Evolutionary conservation across 208 protist species (phyloP), one percentile per base, ranked within the genome.

Genomic region (Balamuthia mandrillaris): DNA sequence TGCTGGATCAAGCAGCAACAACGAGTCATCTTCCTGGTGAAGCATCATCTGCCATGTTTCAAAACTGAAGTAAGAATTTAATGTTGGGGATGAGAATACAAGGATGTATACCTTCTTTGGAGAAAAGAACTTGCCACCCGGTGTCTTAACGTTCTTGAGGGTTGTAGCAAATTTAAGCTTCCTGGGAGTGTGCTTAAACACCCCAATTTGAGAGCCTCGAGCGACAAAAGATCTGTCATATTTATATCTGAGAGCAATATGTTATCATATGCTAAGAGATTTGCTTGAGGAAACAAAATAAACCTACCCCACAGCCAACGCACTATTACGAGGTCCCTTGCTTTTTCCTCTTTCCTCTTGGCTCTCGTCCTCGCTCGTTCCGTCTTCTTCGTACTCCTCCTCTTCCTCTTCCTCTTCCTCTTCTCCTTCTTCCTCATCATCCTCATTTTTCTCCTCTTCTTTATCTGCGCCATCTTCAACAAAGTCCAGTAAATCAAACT

Each of bases 1-100:
- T 14, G 31, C 47, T 18, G 83, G 84, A 31, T 94, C 79, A 7
- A 94, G 37, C 49, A 94, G 54, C 3, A 94, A 60, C 41, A 94
- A 24, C 0, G 56, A 54, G 9, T 72, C 18, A n/a, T 94, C 91
- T 75, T 88, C 84, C 14, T 94, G 45, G 87, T 94, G 90, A 12
- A 94, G 65, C 92, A 94, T 94, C 16, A 93, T 21, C 74, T 82
- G 39, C n/a, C 7, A 27, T 29, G 56, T 12, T 24, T 24, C 12
- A 18, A 9, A 81, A n/a, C 10, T 7, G 7, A 42, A 81, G 5
- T 21, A 27, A 51, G 21, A 77, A 45, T 54, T 68, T 27, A 77
- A 75, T 65, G 3, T n/a, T 1, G 47, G 7, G 6, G 83, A 44
- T 37, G 49, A 81, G 29, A 49, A 68, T 7, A 29, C 21, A 66